A percentile compares a stretch with the other conserved stretches of the same genome.
Conservation (phyloP, 75 land plant genomes). For the Cupressus sempervirens region DNA sequence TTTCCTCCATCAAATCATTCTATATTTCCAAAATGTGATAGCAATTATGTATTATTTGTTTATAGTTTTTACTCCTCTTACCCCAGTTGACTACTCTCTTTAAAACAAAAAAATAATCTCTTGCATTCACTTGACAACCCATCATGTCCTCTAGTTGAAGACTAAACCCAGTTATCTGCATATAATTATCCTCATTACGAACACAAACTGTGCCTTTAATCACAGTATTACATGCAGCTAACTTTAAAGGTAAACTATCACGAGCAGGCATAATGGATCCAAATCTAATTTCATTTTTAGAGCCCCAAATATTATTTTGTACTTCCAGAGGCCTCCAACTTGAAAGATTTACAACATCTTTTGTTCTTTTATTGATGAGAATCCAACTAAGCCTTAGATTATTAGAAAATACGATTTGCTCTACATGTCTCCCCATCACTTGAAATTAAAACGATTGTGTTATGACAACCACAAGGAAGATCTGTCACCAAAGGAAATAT, state of each 20-base stretch:
- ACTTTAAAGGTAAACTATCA: neutral
- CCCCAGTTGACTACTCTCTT: neutral
- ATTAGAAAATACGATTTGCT: neutral
- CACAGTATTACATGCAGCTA: neutral
- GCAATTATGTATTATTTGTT: neutral
- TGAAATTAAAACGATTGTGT: neutral
- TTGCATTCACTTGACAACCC: too few relatives aligned
- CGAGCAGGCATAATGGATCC: neutral
- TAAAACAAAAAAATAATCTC: neutral
- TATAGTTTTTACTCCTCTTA: neutral
- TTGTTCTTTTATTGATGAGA: neutral
- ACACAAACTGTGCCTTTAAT: neutral
- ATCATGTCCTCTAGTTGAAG: neutral
- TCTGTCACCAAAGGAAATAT: neutral
- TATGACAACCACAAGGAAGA: too few relatives aligned
- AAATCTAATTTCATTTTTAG: neutral
- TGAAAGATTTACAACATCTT: too few relatives aligned
- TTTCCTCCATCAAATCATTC: neutral
- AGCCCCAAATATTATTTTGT: neutral
- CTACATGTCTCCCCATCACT: neutral
- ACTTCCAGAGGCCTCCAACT: neutral
- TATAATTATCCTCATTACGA: neutral
- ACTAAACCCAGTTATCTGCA: neutral
- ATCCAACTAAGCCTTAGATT: neutral
- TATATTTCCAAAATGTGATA: neutral